Base-by-base conservation (phyloP, 352 stramenopile genomes). In the Phytophthora pisi region DNA sequence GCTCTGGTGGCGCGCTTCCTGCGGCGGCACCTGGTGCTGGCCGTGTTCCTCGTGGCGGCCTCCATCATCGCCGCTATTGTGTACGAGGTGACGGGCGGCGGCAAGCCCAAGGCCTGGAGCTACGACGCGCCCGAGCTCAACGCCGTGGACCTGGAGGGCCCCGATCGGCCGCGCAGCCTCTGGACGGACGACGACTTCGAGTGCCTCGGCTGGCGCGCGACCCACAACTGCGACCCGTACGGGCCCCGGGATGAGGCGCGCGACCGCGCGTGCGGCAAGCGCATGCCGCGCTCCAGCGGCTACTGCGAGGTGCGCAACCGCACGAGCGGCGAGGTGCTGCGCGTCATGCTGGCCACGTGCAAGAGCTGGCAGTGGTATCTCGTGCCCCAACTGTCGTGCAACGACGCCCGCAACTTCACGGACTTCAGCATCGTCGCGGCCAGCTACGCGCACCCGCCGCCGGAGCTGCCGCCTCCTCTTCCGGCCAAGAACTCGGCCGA, bases 291-390 rank as follows among this genome's bases (percentile, higher is more conserved):
- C 59, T 72, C 73, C 13, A 84, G 70, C 51, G 86, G 86, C 57
- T 93, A 81, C 65, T 95, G 87, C 57, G 83, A 92, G 58, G 70
- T 95, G 53, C 74, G 80, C 49, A 91, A 93, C 60, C 72, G 68
- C 18, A 82, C 79, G 43, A 90, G 80, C 0, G 83, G 85, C n/a
- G 56, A 81, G 40, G 60, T 70, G 1, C 54, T 86, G 9, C 83
- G 71, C 49, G 75, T 93, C 43, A 92, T 95, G 86, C 62, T 89
- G 52, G 54, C 78, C 16, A 93, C 82, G n/a, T 92, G 84, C 72
- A 84, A 87, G 62, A 86, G 77, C 43, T 92, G 80, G 82, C 79
- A 77, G 18, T 86, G 79, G 74, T 79, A 75, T 64, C 58, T 89
- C 20, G 77, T 90, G 4, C 66, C 77, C 36, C 67, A 45, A 28